Conservation (phyloP, 768 basidiomycete species). For the Tulasnella sp. region DNA sequence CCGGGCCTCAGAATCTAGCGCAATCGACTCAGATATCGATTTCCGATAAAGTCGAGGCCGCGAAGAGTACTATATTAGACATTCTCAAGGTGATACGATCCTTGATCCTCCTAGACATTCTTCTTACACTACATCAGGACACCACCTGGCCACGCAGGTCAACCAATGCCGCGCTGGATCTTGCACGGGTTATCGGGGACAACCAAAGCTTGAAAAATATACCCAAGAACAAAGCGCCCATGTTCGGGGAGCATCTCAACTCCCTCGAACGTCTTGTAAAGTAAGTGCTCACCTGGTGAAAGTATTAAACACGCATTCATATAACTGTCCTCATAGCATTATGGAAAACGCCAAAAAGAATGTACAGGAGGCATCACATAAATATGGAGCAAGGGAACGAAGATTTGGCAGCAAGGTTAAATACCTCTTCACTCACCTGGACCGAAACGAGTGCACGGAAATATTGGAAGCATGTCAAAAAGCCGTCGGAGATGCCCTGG, state of each 20-base stretch:
- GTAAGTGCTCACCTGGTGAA: not conserved
- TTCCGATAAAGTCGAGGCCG: not conserved
- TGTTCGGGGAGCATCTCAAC: not conserved
- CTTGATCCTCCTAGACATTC: not conserved
- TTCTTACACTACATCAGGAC: not conserved
- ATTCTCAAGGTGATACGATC: not conserved
- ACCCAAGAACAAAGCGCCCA: not conserved
- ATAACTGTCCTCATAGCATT: not conserved
- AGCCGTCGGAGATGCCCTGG: not conserved
- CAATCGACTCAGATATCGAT: not conserved
- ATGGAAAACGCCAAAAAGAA: not conserved
- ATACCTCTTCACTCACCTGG: not conserved
- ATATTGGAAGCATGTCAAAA: not conserved
- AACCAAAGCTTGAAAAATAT: not conserved
- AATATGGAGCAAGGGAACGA: not conserved
- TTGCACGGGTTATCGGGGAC: not conserved
- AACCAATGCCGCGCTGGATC: not conserved
- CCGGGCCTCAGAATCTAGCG: not conserved
- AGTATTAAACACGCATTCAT: not conserved
- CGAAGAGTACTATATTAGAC: not conserved
- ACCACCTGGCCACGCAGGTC: not conserved
- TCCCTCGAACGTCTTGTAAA: not conserved
- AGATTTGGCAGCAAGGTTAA: not conserved
- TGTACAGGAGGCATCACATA: not conserved
- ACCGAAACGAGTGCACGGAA: not conserved